These are phyloP conservation scores for Dorcoceras hygrometricum DNA, from an alignment of 257 asterid genomes.

Conservation along the genomic window DNA sequence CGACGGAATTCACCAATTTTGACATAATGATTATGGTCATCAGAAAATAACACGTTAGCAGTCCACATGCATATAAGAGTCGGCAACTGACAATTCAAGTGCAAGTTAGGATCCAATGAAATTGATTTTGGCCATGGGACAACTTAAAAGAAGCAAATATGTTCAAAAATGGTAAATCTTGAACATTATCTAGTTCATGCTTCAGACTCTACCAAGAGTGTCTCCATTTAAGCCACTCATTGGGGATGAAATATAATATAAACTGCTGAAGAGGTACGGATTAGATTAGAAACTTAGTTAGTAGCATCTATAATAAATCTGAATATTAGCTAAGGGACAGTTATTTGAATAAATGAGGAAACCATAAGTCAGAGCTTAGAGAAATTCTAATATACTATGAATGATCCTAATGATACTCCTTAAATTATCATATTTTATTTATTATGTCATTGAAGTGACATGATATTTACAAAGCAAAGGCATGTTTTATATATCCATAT, in stretches of 20 bases:
- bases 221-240: too few relatives aligned
- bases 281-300: background rate
- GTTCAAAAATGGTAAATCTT: background rate
- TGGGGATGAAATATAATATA: too few relatives aligned
- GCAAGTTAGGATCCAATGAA: conserved; percentile 3
- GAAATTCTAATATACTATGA: too few relatives aligned
- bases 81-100: background rate
- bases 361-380: background rate
- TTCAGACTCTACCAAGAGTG: background rate
- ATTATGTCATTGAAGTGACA: background rate
- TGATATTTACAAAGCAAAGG: background rate
- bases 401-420: too few relatives aligned
- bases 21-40: conserved; percentile 1
- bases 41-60: background rate
- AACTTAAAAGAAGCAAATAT: background rate
- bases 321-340: background rate
- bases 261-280: background rate
- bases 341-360: background rate
- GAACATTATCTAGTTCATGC: background rate
- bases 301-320: background rate
- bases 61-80: conserved; percentile 1
- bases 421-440: too few relatives aligned
- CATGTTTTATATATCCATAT: background rate
- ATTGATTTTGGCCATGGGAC: background rate
- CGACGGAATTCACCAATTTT: conserved; percentile 18